Conservation (phyloP, 495 filamentous ascomycete species). For the Trichoderma parareesei region DNA sequence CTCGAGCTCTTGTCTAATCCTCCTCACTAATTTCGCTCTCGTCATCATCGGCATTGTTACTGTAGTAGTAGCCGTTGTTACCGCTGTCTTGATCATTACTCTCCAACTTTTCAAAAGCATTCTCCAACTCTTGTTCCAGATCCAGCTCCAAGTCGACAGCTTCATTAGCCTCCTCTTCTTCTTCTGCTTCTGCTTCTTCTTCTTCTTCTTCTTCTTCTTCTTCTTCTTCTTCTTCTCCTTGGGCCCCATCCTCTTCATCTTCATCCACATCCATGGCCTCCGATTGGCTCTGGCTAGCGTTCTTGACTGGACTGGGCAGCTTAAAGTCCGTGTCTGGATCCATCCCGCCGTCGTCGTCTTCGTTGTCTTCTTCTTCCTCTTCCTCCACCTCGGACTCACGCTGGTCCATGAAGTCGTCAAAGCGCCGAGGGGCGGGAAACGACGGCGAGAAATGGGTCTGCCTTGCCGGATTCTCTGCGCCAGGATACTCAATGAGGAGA, state of each 20-base stretch:
- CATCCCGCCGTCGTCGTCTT: conserved; percentile 13
- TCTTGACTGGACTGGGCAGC: conserved; percentile 14
- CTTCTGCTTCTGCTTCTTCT: conserved; percentile 27
- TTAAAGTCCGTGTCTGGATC: conserved; percentile 19
- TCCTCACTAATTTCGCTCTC: conserved; percentile 36
- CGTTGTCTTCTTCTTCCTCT: conserved; percentile 26
- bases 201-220: conserved; percentile 24
- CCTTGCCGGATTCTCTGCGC: conserved; percentile 24
- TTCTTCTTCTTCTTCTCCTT: background rate
- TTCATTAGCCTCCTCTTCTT: conserved; percentile 21
- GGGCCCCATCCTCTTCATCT: conserved; percentile 21
- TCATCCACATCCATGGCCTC: conserved; percentile 12
- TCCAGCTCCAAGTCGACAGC: conserved; percentile 25
- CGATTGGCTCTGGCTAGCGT: background rate
- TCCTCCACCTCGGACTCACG: conserved; percentile 29
- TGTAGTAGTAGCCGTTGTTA: conserved; percentile 22
- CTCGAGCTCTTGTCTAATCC: conserved; percentile 17
- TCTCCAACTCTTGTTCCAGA: conserved; percentile 27
- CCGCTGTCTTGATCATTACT: conserved; percentile 14
- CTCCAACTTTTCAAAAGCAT: conserved; percentile 21
- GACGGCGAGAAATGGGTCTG: conserved; percentile 24
- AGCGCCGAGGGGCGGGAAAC: conserved; percentile 28
- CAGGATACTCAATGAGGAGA: conserved; percentile 39
- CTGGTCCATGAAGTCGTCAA: conserved; percentile 29
- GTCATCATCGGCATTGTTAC: conserved; percentile 15